Evolutionary conservation across 345 rosid species (phyloP), one percentile per base, ranked within the genome.

Genomic region (Syzygium jambos): DNA sequence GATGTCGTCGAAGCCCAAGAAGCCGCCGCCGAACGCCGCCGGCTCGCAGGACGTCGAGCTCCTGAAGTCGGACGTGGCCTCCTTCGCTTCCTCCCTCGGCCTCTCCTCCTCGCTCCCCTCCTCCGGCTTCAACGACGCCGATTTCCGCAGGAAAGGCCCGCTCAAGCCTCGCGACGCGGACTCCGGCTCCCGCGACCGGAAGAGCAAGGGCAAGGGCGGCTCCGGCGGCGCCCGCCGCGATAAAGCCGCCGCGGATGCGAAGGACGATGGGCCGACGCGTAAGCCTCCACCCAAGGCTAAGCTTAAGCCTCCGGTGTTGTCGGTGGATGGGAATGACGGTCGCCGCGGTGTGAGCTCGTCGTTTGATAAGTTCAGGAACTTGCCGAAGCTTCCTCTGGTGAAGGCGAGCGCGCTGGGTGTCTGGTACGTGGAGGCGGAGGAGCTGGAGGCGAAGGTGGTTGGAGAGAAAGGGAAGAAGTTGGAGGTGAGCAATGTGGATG

Each of bases 41-140:
- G 87, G 87, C 46, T 49, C 89, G 27, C 51, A 61, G 87, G 94
- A 90, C 86, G 29, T 89, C 6, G 93, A 92, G 15, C 86, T 82
- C 23, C 92, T 98, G 87, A 90, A 91, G 85, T 91, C 96, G 14
- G 99, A 98, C 49, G 86, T 98, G 38, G 99, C 98, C 27, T 92
- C 98, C 3, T 94, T 93, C 87, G 95, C 96, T 87, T 95, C 99
- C 49, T 91, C 98, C n/a, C 91, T 98, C 9, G 98, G 99, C 49
- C 89, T 97, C 51, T 43, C 95, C 85, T 91, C 96, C 54, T 90
- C 53, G 3, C 0, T 68, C 46, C 80, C 80, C 49, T 73, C 80
- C 49, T 73, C 80, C 80, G 80, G 80, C 49, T 73, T 73, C 80
- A 84, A 84, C 34, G 53, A 52, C 86, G 59, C 49, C 5, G 59